Evolutionary conservation across 495 filamentous ascomycete genomes (phyloP), one percentile per base, ranked within the genome.

Genomic region (Tuber melanosporum): DNA sequence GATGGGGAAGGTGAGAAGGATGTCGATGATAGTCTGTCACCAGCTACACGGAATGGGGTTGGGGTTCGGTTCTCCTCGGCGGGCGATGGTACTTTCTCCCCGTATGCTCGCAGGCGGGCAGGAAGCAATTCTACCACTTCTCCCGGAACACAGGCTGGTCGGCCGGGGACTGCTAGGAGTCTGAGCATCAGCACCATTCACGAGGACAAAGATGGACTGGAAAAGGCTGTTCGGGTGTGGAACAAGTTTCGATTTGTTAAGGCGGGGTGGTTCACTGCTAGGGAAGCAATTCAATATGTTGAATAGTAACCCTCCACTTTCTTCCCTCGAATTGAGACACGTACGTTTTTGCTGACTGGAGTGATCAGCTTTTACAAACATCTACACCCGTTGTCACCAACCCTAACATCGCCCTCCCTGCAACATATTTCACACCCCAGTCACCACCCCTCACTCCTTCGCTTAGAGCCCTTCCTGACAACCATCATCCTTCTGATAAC

Each of bases 181-280:
- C 19, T 76, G 74, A 79, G 77, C 14, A 80, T 76, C n/a, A 76
- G 72, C 17, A 80, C 77, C 14, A 79, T 80, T 32, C 78, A 80
- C 39, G 82, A 84, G 44, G 84, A 84, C 70, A 81, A 81, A 52
- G 84, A 85, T 22, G 83, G 83, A 14, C 83, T 86, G 75, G 85
- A 86, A 47, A 90, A 93, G 77, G 93, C 93, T 9, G 83, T 97
- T 73, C 91, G 90, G 80, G 92, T 92, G 15, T 99, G 95, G 95
- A 91, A 92, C 15, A 89, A 93, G 79, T 91, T 96, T 81, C 90
- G 94, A 74, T 98, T 98, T 84, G 95, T 98, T 32, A 91, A 93
- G 72, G 94, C 93, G 12, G 95, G 95, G 36, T 99, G 95, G 95
- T 94, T 99, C 81, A 97, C 94, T 0, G 93, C 95, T 2, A 89